Evolutionary conservation across 306 rosid species (phyloP).

Genomic region (Quercus glauca): DNA sequence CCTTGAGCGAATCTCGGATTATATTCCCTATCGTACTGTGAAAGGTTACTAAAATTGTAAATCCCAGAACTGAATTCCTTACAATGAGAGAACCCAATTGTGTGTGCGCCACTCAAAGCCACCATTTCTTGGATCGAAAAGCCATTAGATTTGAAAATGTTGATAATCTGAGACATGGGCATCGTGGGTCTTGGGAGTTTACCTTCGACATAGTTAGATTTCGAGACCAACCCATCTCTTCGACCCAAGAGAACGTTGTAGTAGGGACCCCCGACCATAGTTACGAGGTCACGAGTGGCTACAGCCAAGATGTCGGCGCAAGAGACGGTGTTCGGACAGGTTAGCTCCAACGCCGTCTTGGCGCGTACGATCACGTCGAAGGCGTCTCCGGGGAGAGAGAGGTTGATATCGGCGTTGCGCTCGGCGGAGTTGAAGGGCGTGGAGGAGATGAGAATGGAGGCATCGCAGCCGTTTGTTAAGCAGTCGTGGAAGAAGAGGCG

Average conservation of each 20-base stretch:
- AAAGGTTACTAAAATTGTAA: slow-evolving; percentile 39
- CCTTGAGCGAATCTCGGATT: slow-evolving; percentile 63
- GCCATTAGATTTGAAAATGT: slow-evolving; percentile 51
- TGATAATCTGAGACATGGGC: slow-evolving; percentile 46
- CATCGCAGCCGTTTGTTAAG: slow-evolving; percentile 48
- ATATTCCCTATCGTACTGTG: slow-evolving; percentile 35
- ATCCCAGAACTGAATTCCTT: slow-evolving; percentile 41
- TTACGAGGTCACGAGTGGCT: slow-evolving; percentile 31
- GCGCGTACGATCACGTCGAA: slow-evolving; percentile 38
- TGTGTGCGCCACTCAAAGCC: slow-evolving; percentile 81
- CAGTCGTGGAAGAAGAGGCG: slow-evolving; percentile 60
- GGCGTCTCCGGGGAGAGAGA: slow-evolving; percentile 54
- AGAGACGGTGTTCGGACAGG: slow-evolving; percentile 43
- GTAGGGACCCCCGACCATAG: slow-evolving; percentile 37
- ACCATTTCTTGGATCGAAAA: slow-evolving; percentile 72
- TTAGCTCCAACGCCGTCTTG: slow-evolving; percentile 37
- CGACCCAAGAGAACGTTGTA: slow-evolving; percentile 27
- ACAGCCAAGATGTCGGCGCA: slow-evolving; percentile 43
- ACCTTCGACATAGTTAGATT: slow-evolving; percentile 34
- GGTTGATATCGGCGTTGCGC: slow-evolving; percentile 58
- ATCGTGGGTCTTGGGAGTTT: slow-evolving; percentile 58
- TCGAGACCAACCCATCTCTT: slow-evolving; percentile 36
- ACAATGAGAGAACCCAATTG: slow-evolving; percentile 82
- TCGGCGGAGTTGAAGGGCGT: slow-evolving; percentile 50
- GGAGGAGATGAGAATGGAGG: slow-evolving; percentile 44